A percentile compares a stretch with the other conserved stretches of the same genome.
Conservation (phyloP, 1,284 basidiomycete species). For the Tranzscheliella williamsii region DNA sequence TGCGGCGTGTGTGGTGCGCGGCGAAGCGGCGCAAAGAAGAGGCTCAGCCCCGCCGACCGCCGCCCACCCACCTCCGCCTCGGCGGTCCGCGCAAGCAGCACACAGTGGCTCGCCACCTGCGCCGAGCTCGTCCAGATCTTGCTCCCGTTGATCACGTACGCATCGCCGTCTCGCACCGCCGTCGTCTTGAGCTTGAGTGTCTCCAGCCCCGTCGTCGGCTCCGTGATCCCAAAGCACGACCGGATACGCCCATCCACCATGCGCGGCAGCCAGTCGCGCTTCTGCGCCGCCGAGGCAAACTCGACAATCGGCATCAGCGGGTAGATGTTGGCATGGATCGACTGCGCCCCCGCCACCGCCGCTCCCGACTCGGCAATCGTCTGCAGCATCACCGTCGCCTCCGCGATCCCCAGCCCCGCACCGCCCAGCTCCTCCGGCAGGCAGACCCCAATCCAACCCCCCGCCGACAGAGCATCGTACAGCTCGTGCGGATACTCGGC, state of each 20-base stretch:
- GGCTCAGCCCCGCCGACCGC: conserved; percentile 47
- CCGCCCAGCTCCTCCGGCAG: conserved; percentile 55
- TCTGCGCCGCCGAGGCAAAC: conserved; percentile 45
- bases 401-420: conserved; percentile 59
- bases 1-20: conserved; percentile 18
- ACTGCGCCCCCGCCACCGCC: conserved; percentile 34
- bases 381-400: conserved; percentile 62
- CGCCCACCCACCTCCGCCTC: conserved; percentile 36
- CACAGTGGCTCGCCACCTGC: conserved; percentile 56
- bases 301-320: conserved; percentile 46
- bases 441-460: conserved; percentile 42
- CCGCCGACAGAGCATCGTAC: conserved; percentile 29
- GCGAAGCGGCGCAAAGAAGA: conserved; percentile 44
- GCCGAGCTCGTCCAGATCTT: conserved; percentile 58
- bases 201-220: conserved; percentile 59
- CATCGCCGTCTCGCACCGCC: conserved; percentile 37
- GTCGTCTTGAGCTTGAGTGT: conserved; percentile 58
- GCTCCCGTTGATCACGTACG: conserved; percentile 56
- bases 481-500: conserved; percentile 45
- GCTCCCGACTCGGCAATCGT: conserved; percentile 62
- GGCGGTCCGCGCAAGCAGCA: conserved; percentile 61
- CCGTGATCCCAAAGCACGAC: conserved; percentile 62
- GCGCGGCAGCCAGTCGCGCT: conserved; percentile 55
- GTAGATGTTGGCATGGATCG: conserved; percentile 50
- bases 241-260: conserved; percentile 60